These are phyloP conservation scores for Salix koriyanagi DNA, from an alignment of 345 rosid species.

Conservation along the genomic window DNA sequence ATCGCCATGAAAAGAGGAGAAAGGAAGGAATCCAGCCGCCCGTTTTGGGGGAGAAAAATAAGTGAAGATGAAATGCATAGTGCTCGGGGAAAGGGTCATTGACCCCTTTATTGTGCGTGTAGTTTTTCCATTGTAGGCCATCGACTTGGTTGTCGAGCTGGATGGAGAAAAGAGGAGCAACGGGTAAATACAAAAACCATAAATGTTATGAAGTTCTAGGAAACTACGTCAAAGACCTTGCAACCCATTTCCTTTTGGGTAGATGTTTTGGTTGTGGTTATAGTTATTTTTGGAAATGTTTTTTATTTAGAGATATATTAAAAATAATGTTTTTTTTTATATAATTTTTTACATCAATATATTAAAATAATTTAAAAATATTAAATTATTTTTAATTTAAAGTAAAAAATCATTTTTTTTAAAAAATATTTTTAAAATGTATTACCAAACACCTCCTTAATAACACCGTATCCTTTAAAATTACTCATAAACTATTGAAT, in stretches of 20 bases:
- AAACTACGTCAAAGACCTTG: neutral
- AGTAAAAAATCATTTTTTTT: no score
- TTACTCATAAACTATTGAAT: no score
- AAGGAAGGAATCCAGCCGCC: neutral
- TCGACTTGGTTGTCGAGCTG: neutral
- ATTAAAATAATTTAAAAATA: no score
- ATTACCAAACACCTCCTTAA: no score
- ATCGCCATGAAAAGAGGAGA: neutral
- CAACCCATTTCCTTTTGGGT: neutral
- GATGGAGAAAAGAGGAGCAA: neutral
- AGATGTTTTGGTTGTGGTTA: no score
- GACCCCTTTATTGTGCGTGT: neutral
- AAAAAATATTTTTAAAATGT: no score
- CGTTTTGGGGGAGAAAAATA: neutral
- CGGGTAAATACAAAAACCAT: neutral
- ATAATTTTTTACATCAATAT: no score
- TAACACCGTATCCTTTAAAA: no score
- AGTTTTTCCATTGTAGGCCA: neutral
- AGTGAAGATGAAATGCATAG: neutral
- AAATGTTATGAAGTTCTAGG: neutral
- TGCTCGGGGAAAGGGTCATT: neutral
- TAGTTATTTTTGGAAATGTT: no score
- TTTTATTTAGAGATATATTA: no score
- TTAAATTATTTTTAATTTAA: no score
- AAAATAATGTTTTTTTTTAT: no score